A percentile compares a stretch with the other conserved stretches of the same genome.
Conservation (phyloP, 768 basidiomycete species). For the Rubroboletus pulcherrimus region DNA sequence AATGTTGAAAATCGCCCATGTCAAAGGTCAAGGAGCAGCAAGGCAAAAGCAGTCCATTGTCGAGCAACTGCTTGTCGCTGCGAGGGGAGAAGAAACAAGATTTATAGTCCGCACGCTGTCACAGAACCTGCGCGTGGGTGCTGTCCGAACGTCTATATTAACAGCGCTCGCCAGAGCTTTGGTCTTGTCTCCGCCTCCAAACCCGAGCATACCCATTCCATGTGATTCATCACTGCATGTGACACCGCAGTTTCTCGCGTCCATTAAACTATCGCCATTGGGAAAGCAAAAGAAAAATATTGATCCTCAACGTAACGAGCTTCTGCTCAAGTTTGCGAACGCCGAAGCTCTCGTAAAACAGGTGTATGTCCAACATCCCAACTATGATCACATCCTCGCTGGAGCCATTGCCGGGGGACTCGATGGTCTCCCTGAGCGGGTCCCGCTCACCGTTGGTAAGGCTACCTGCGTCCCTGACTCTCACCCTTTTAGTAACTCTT, state of each 20-base stretch:
- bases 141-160: constrained; percentile 78
- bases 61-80: constrained; percentile 77
- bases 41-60: constrained; percentile 76
- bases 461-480: constrained; percentile 7
- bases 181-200: constrained; percentile 50
- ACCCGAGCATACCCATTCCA: constrained; percentile 16
- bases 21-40: constrained; percentile 73
- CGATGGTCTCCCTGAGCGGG: constrained; percentile 51
- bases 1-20: constrained; percentile 59
- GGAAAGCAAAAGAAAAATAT: constrained; percentile 29
- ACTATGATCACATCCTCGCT: constrained; percentile 64
- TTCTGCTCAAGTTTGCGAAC: constrained; percentile 41
- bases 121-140: constrained; percentile 81
- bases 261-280: constrained; percentile 13
- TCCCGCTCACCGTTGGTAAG: constrained; percentile 70
- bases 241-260: constrained; percentile 17
- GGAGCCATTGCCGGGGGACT: constrained; percentile 62
- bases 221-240: constrained; percentile 29
- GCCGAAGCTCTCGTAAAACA: constrained; percentile 67
- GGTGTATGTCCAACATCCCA: constrained; percentile 76
- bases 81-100: constrained; percentile 83
- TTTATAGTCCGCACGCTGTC: constrained; percentile 74
- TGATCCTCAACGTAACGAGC: constrained; percentile 33
- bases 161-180: constrained; percentile 77
- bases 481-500: constrained; percentile 8